Evolutionary conservation across 2,329 filamentous ascomycete species (phyloP).

Genomic region (Cordyceps militaris): DNA sequence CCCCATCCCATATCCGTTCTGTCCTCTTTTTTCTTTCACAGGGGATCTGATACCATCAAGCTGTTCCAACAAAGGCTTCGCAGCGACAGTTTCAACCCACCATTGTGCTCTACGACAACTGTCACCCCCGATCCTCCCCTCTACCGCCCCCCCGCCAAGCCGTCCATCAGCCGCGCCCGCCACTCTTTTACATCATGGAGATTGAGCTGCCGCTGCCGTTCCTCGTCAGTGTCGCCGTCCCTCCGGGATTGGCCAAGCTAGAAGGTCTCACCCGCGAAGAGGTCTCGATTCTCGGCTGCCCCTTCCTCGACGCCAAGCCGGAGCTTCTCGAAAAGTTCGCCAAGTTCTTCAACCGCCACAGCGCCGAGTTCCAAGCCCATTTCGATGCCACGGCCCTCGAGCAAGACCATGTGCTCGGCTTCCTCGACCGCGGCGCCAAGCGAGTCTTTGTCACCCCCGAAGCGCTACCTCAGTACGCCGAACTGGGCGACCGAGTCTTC

Average conservation of each 20-base stretch:
- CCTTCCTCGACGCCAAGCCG: slow-evolving; percentile 49
- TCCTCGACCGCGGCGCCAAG: slow-evolving; percentile 78
- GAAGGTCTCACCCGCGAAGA: slow-evolving; percentile 51
- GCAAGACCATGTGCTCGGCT: slow-evolving; percentile 64
- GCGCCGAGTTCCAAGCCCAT: slow-evolving; percentile 54
- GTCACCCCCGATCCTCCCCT: background rate
- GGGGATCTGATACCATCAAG: background rate
- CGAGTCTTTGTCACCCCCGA: slow-evolving; percentile 74
- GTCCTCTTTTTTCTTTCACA: background rate
- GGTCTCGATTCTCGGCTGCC: slow-evolving; percentile 50
- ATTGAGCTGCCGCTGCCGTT: slow-evolving; percentile 58
- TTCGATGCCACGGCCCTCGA: slow-evolving; percentile 68
- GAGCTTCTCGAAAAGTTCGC: slow-evolving; percentile 40
- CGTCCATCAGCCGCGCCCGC: background rate
- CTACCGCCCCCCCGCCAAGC: background rate
- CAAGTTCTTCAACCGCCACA: slow-evolving; percentile 42
- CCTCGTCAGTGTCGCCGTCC: slow-evolving; percentile 49
- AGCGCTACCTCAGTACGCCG: slow-evolving; percentile 53
- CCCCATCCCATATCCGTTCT: background rate
- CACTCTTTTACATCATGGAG: slow-evolving; percentile 43
- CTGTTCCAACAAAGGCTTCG: background rate
- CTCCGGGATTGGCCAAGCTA: slow-evolving; percentile 39
- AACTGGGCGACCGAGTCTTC: slow-evolving; percentile 50
- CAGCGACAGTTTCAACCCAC: background rate
- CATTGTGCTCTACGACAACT: background rate